Conservation (phyloP, 768 basidiomycete species). For the Dentipellis sp. region DNA sequence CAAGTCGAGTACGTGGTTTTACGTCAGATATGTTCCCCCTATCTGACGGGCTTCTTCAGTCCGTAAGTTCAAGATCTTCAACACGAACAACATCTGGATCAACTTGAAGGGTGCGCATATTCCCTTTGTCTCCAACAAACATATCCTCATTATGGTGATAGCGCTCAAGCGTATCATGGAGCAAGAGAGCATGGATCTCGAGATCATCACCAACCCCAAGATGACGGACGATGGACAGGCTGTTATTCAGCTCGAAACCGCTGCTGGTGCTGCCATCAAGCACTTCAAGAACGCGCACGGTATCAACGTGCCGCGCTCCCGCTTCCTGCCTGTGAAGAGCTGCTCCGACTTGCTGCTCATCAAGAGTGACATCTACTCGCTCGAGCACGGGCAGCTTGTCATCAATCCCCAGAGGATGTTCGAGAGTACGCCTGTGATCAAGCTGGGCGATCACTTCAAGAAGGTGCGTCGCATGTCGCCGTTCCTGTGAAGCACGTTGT, state of each 20-base stretch:
- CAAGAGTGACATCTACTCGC: constrained; percentile 61
- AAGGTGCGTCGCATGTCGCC: constrained; percentile 32
- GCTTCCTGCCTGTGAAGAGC: constrained; percentile 60
- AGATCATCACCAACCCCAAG: constrained; percentile 76
- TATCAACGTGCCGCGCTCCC: constrained; percentile 63
- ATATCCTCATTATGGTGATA: constrained; percentile 7
- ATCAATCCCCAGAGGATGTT: constrained; percentile 54
- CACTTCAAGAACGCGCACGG: constrained; percentile 59
- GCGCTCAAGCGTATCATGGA: constrained; percentile 74
- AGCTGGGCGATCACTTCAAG: constrained; percentile 73
- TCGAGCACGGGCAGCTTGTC: constrained; percentile 60
- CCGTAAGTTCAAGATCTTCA: constrained; percentile 77
- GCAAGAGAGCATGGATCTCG: constrained; percentile 56
- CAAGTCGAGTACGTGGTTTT: constrained; percentile 33
- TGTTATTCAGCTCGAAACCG: constrained; percentile 73
- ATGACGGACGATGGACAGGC: constrained; percentile 58
- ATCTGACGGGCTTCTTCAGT: constrained; percentile 18
- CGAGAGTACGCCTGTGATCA: constrained; percentile 60
- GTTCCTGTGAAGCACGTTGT: not conserved
- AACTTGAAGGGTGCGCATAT: constrained; percentile 23
- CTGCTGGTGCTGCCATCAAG: constrained; percentile 69
- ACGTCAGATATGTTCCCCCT: too few relatives aligned
- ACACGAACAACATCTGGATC: constrained; percentile 61
- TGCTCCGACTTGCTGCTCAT: constrained; percentile 59
- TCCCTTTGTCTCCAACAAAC: not conserved